Evolutionary conservation across 176 grass and related monocot species (phyloP).

Genomic region (Bonia amplexicaulis): DNA sequence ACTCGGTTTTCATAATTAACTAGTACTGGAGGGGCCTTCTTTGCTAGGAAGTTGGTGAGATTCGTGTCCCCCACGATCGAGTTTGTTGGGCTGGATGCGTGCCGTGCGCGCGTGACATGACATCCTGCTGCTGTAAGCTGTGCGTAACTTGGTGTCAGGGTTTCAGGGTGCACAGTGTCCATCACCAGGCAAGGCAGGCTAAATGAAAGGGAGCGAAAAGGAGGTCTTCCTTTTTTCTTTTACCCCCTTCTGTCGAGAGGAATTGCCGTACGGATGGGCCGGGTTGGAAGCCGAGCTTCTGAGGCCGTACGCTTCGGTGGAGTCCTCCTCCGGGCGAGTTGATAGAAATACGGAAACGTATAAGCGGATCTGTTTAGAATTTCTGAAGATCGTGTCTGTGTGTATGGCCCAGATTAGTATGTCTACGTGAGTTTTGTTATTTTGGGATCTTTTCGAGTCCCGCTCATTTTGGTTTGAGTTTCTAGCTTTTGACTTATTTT

Average conservation of each 20-base stretch:
- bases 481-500: no score
- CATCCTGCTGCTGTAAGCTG: constrained; percentile 33
- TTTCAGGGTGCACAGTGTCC: not conserved
- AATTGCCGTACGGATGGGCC: not conserved
- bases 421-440: not conserved
- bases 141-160: constrained; percentile 23
- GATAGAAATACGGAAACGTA: not conserved
- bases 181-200: not conserved
- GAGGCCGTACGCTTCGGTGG: not conserved
- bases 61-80: constrained; percentile 28
- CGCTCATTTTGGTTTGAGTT: no score
- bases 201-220: not conserved
- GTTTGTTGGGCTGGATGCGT: constrained; percentile 32
- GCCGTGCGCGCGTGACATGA: not conserved
- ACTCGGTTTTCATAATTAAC: constrained; percentile 14
- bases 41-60: constrained; percentile 46
- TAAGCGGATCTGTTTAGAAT: not conserved
- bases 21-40: constrained; percentile 6
- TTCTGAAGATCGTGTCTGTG: no score
- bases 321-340: not conserved
- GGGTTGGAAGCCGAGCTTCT: not conserved
- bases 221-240: not conserved
- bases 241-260: not conserved
- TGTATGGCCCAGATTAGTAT: not conserved
- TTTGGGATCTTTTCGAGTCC: not conserved